Evolutionary conservation across 2,329 filamentous ascomycete genomes (phyloP).

Genomic region (Pyrenophora teres): DNA sequence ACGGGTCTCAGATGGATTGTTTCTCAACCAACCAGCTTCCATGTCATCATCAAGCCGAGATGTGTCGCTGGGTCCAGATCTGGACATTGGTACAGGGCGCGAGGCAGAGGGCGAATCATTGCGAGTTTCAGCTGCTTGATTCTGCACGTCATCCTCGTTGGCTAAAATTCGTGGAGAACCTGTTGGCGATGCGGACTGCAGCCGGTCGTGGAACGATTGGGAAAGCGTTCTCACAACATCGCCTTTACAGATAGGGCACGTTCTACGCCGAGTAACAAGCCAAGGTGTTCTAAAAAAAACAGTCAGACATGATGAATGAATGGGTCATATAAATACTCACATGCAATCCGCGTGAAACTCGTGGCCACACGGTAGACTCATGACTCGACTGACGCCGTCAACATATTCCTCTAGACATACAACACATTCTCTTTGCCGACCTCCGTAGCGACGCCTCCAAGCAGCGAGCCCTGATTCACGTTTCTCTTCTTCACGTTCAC

Average conservation of each 20-base stretch:
- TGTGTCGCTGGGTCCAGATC: conserved; percentile 15
- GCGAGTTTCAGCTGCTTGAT: conserved; percentile 50
- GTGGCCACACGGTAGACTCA: conserved; percentile 96
- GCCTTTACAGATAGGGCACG: conserved; percentile 98
- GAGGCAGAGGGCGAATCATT: conserved; percentile 58
- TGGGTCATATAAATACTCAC: conserved; percentile 62
- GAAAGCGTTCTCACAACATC: conserved; percentile 73
- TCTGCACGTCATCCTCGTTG: conserved; percentile 52
- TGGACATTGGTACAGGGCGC: conserved; percentile 50
- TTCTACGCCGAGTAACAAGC: conserved; percentile 91
- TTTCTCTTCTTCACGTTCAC: conserved; percentile 57
- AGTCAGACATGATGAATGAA: conserved; percentile 21
- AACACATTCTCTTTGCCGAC: conserved; percentile 82
- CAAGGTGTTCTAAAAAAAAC: conserved; percentile 75
- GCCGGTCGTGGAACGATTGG: conserved; percentile 40
- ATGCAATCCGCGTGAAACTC: conserved; percentile 99
- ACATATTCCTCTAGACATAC: conserved; percentile 97
- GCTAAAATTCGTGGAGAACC: conserved; percentile 23
- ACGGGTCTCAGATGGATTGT: conserved; percentile 38
- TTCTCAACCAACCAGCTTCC: conserved; percentile 44
- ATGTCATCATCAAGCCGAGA: conserved; percentile 30
- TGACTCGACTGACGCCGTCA: conserved; percentile 90
- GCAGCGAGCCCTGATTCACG: conserved; percentile 55
- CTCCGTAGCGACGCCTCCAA: conserved; percentile 64
- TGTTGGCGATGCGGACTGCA: conserved; percentile 27